Base-by-base conservation (phyloP, 192 early-diverging fungal species). In the Rhizophagus clarus region DNA sequence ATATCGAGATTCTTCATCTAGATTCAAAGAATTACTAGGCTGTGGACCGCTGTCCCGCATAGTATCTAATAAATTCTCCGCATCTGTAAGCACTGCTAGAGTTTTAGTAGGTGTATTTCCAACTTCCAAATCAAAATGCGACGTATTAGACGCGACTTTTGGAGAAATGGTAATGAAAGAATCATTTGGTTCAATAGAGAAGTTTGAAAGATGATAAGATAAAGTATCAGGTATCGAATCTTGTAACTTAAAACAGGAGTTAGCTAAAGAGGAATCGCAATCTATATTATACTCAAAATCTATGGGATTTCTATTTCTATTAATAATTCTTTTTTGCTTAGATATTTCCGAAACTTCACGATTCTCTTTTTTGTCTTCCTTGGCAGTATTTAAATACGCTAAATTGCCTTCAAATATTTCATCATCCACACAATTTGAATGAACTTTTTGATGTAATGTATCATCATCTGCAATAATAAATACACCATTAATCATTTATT, bases 101-200 rank as follows among this genome's bases (percentile, higher is more conserved):
- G 4, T 22, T 56, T 56, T 56, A 17, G 17, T 22, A 6, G 42
- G 42, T 0, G 42, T 12, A 12, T 45, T 45, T 45, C 20, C 51
- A 56, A 22, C 51, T 3, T 56, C 51, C 20, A 56, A 56, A 22
- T 56, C 20, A 17, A 56, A 22, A 56, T 22, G 4, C 8, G 17
- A 3, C 7, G 51, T 22, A 22, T 20, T 56, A 56, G 51, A 22
- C 4, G 51, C 51, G 20, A 56, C 51, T 56, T 56, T 56, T 56
- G 51, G 51, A 56, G 64, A 10, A 67, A 31, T 67, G 31, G 64
- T 67, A 17, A 67, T 67, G 31, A 67, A 67, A 67, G 64, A 67
- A 67, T 67, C 64, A 67, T 67, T 31, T 31, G 64, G 26, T 67
- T 31, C 14, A 4, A 67, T 29, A 28, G 64, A 67, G 26, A 67